Conservation (phyloP, 108 stramenopile species). For the Nitzschia putrida region DNA sequence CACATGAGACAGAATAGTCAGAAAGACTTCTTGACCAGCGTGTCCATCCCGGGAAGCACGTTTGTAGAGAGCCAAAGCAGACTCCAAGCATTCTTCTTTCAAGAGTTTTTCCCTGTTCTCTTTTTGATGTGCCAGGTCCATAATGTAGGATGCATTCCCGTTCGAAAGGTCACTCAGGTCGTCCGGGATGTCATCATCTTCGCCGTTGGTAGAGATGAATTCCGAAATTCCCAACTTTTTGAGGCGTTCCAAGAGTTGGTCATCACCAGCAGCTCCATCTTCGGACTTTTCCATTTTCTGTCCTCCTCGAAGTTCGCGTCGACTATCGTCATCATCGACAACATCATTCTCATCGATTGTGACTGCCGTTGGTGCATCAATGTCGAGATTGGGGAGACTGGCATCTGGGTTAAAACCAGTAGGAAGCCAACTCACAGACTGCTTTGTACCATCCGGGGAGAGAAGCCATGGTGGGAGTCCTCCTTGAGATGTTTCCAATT, state of each 20-base stretch:
- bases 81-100: conserved; percentile 29
- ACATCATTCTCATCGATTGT: neutral
- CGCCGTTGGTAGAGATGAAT: neutral
- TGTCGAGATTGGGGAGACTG: neutral
- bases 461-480: neutral
- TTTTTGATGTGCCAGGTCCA: conserved; percentile 37
- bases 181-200: neutral
- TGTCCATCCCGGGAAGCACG: conserved; percentile 19
- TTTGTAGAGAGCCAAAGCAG: conserved; percentile 21
- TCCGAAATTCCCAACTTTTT: neutral
- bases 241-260: neutral
- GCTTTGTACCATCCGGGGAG: neutral
- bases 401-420: neutral
- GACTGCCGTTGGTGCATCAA: neutral
- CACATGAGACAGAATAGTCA: conserved; percentile 9
- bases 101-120: conserved; percentile 17
- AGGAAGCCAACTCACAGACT: neutral
- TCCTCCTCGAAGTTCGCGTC: neutral
- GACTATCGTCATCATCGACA: neutral
- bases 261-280: neutral
- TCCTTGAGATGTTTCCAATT: neutral
- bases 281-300: neutral
- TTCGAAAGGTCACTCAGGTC: conserved; percentile 22
- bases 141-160: conserved; percentile 22
- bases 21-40: conserved; percentile 1